Evolutionary conservation across 805 yeast genomes (phyloP).

Genomic region (Metschnikowia dekortorum): DNA sequence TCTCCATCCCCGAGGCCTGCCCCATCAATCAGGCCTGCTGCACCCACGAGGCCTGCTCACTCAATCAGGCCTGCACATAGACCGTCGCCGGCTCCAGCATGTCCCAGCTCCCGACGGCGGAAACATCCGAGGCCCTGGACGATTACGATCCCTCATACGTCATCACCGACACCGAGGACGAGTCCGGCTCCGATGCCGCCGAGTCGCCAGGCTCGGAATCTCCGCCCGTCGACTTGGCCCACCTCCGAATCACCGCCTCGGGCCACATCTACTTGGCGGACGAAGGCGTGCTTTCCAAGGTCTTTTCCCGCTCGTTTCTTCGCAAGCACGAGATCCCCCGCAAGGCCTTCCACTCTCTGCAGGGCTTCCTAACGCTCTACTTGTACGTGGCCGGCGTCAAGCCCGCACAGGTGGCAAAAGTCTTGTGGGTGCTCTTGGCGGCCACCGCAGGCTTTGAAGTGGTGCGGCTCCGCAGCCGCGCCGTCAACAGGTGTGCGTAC

Average conservation of each 20-base stretch:
- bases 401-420: constrained; percentile 53
- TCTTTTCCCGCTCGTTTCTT: constrained; percentile 33
- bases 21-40: no score
- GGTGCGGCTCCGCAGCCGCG: constrained; percentile 55
- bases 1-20: no score
- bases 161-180: constrained; percentile 9
- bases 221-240: not conserved
- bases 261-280: constrained; percentile 4
- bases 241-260: not conserved
- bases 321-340: constrained; percentile 87
- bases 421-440: constrained; percentile 52
- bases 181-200: not conserved
- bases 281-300: constrained; percentile 4
- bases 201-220: not conserved
- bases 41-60: no score
- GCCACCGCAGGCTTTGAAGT: constrained; percentile 60
- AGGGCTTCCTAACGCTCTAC: constrained; percentile 76
- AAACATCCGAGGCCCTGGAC: not conserved
- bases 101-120: not conserved
- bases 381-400: constrained; percentile 62
- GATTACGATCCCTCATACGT: constrained; percentile 35
- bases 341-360: constrained; percentile 81
- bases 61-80: no score
- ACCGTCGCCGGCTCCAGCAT: not conserved
- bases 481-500: constrained; percentile 66